Evolutionary conservation across 129 eudicot species (phyloP).

Genomic region (Calendula officinalis): DNA sequence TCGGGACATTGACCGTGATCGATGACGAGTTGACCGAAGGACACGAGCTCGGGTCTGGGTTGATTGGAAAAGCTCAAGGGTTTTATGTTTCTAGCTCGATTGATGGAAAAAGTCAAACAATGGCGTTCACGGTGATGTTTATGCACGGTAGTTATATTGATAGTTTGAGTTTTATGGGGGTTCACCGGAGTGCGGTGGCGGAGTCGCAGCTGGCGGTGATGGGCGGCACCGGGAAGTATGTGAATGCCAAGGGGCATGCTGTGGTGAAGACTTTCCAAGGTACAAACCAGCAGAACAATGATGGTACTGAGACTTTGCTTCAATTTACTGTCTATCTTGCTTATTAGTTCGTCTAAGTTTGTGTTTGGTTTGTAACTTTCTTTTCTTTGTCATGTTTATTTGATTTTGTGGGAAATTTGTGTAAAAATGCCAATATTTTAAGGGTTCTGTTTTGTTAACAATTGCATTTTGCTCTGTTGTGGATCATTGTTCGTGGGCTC

Average conservation of each 20-base stretch:
- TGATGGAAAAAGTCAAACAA: slow-evolving; percentile 69
- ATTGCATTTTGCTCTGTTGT: neutral
- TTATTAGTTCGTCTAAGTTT: slow-evolving; percentile 27
- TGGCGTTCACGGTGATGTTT: slow-evolving; percentile 79
- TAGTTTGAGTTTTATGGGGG: slow-evolving; percentile 71
- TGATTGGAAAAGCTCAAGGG: slow-evolving; percentile 81
- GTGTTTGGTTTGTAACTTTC: slow-evolving; percentile 19
- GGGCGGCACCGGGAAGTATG: slow-evolving; percentile 89
- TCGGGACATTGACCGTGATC: slow-evolving; percentile 74
- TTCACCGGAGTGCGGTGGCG: slow-evolving; percentile 59
- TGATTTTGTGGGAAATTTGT: neutral
- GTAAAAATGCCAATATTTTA: neutral
- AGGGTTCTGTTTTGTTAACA: neutral
- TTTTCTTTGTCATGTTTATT: neutral
- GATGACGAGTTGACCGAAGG: slow-evolving; percentile 83
- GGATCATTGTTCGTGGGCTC: too few relatives aligned
- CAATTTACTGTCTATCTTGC: slow-evolving; percentile 58
- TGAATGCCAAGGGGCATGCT: slow-evolving; percentile 71
- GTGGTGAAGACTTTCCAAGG: slow-evolving; percentile 50
- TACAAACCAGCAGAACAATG: slow-evolving; percentile 47
- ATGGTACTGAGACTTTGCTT: slow-evolving; percentile 70
- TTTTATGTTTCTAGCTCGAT: slow-evolving; percentile 60
- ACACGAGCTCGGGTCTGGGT: slow-evolving; percentile 59
- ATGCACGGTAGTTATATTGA: slow-evolving; percentile 50
- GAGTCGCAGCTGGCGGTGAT: slow-evolving; percentile 75